Base-by-base conservation (phyloP, 2,329 filamentous ascomycete species). In the Rugonectria rugulosa region DNA sequence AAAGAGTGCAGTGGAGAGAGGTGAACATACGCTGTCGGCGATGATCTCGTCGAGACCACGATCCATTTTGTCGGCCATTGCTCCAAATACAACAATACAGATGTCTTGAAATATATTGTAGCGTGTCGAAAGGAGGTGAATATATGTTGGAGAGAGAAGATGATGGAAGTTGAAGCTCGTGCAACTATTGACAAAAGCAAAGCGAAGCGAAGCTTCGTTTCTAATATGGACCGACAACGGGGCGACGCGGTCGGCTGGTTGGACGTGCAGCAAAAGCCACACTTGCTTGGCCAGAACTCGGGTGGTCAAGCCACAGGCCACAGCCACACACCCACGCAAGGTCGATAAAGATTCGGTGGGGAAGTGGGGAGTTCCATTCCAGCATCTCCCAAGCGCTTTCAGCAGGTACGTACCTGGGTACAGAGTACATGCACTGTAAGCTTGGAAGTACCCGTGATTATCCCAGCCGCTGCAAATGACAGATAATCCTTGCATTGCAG, bases 31-130 rank as follows among this genome's bases (percentile, higher is more conserved):
- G 68, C 72, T 77, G 59, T 83, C 80, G 54, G 78, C 79, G 62
- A 84, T 81, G 66, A 84, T 83, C 68, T 84, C 81, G 69, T 84
- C 81, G 26, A 84, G 79, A 54, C 80, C 82, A 63, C 79, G 80
- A 63, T 82, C 80, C 79, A 84, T 81, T 57, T 76, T 78, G 57
- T 72, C 70, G 49, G 72, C 67, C 74, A 76, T 77, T 50, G 32
- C n/a, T 67, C 55, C 21, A 26, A 40, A 56, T 36, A 36, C 32
- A 31, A 51, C 20, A 9, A 40, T 43, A 38, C 20, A 20, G 55
- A 47, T 38, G 20, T 40, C 24, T 21, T 17, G 37, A 19, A n/a
- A 4, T 40, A 26, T 34, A 34, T 12, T 36, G 26, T 27, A 21
- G 17, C 11, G 20, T 19, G 23, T 27, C 15, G 24, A 8, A 24